Base-by-base conservation (phyloP, 2,329 filamentous ascomycete genomes). In the Ceratocystiopsis brevicomis region DNA sequence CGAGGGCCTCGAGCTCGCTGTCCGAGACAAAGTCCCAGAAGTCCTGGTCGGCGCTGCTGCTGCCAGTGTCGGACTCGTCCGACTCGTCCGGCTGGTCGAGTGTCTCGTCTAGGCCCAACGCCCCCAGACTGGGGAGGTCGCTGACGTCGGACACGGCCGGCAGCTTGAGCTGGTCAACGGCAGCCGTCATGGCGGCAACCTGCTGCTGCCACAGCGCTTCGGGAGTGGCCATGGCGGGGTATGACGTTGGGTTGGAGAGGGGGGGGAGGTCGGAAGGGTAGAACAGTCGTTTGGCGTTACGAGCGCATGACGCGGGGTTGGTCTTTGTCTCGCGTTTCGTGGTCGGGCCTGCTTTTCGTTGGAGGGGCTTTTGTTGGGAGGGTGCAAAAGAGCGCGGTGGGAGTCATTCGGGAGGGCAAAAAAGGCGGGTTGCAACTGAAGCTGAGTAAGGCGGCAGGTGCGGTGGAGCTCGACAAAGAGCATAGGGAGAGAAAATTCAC, bases 11-110 rank as follows among this genome's bases (percentile, higher is more conserved):
- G 30, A 74, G 62, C 48, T 82, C 81, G 52, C 76, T 79, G 53
- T 87, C 80, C 46, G 78, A 85, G 54, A 93, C 84, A 46, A 92
- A 76, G 57, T 95, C 87, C 88, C 88, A 95, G 11, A 95, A 78
- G 60, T 95, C 86, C 46, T 88, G 81, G 6, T 74, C 73, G 16
- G 71, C 75, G 6, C 73, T 73, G 13, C 39, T 44, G 40, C 40
- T 45, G 10, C 84, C 77, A 41, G 78, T 61, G 38, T 78, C 61
- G 43, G 76, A 69, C 13, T 69, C 63, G 16, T 64, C 62, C 38
- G 63, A 59, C 30, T 63, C 58, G 49, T 41, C 37, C 3, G 15
- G 38, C 25, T 30, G 6, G 25, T 9, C 25, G 10, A 30, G 25
- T 6, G 25, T 30, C 5, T 11, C 25, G 25, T 30, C 25, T 11